Conservation (phyloP, 192 early-diverging fungal genomes). For the Chytriomyces sp. region DNA sequence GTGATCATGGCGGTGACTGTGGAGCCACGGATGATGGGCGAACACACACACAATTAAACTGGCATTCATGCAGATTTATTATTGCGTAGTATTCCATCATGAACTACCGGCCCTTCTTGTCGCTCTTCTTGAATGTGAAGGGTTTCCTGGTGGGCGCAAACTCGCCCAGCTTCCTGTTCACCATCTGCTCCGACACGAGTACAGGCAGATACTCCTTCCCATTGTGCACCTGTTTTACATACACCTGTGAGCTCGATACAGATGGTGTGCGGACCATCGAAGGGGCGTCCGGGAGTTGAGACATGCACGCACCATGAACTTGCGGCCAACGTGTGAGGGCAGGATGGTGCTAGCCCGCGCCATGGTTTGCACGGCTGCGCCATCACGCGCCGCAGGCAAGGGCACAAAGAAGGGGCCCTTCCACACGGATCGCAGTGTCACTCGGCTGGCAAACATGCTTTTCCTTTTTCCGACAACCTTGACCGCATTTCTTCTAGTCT, state of each 20-base stretch:
- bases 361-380: conserved; percentile 56
- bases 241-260: too few relatives aligned
- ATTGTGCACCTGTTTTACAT: conserved; percentile 67
- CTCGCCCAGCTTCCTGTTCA: conserved; percentile 92
- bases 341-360: conserved; percentile 87
- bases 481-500: too few relatives aligned
- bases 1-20: too few relatives aligned
- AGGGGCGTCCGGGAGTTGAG: too few relatives aligned
- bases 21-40: too few relatives aligned
- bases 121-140: conserved; percentile 65
- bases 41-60: too few relatives aligned
- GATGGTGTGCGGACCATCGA: conserved; percentile 40
- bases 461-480: too few relatives aligned
- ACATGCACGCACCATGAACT: conserved; percentile 68
- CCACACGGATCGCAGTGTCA: conserved; percentile 39
- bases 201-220: conserved; percentile 88
- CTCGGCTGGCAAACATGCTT: not conserved
- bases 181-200: conserved; percentile 86
- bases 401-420: conserved; percentile 55
- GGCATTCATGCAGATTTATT: not conserved
- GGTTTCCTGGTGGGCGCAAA: conserved; percentile 87
- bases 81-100: not conserved
- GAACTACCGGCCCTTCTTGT: conserved; percentile 19
- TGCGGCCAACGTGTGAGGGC: conserved; percentile 83
- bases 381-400: conserved; percentile 27